These are phyloP conservation scores for Mucor plumbeus DNA, from an alignment of 371 early-diverging fungal genomes.

Conservation along the genomic window DNA sequence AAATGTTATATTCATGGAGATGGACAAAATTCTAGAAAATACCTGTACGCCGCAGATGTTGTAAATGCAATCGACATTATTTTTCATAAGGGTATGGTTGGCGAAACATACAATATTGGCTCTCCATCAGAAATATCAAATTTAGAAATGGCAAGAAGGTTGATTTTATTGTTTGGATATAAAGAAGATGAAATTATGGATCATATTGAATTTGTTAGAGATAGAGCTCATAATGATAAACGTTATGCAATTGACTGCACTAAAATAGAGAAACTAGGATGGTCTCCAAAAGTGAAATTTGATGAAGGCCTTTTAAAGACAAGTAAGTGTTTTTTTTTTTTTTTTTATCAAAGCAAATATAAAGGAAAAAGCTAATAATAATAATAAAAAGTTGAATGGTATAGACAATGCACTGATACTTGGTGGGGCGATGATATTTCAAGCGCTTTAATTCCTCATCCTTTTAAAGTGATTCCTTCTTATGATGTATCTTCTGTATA, in stretches of 20 bases:
- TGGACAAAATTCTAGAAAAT: constrained; percentile 79
- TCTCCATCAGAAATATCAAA: constrained; percentile 80
- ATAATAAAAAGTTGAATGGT: constrained; percentile 61
- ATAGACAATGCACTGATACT: constrained; percentile 54
- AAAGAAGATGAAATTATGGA: constrained; percentile 33
- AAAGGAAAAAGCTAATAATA: background rate
- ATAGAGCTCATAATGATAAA: constrained; percentile 83
- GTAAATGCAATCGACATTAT: constrained; percentile 78
- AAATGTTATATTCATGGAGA: constrained; percentile 84
- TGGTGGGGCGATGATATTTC: constrained; percentile 78
- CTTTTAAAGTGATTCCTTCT: constrained; percentile 54
- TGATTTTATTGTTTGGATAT: constrained; percentile 63
- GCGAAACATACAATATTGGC: constrained; percentile 88
- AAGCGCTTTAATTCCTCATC: constrained; percentile 58
- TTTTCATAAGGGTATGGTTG: constrained; percentile 67
- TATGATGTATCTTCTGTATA: constrained; percentile 25
- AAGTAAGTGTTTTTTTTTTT: constrained; percentile 57
- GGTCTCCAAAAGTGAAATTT: constrained; percentile 71
- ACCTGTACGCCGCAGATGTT: constrained; percentile 81
- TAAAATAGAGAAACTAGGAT: constrained; percentile 73
- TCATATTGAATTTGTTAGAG: constrained; percentile 74
- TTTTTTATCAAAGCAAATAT: background rate
- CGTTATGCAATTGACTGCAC: constrained; percentile 81
- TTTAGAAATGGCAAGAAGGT: constrained; percentile 65
- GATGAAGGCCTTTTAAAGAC: constrained; percentile 74